Conservation (phyloP, 148 eudicot species). For the Camellia sinensis region DNA sequence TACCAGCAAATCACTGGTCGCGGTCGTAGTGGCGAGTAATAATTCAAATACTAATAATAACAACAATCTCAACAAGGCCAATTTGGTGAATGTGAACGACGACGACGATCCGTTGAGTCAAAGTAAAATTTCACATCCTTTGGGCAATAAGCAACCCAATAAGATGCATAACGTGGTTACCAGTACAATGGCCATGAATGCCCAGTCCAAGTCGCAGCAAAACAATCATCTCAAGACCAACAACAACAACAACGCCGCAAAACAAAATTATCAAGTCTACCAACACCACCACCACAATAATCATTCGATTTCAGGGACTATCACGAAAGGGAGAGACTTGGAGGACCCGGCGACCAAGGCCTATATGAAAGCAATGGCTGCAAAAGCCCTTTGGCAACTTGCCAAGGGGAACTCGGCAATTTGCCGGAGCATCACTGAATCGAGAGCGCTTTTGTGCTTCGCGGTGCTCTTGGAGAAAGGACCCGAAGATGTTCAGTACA, state of each 20-base stretch:
- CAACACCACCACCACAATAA: constrained; percentile 26
- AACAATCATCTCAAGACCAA: constrained; percentile 8
- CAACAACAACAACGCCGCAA: constrained; percentile 1
- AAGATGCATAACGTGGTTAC: constrained; percentile 54
- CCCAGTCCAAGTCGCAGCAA: constrained; percentile 15
- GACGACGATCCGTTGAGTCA: constrained; percentile 39
- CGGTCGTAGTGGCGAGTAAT: constrained; percentile 50
- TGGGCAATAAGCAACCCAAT: constrained; percentile 34
- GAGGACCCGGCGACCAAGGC: constrained; percentile 79
- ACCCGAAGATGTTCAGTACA: constrained; percentile 53
- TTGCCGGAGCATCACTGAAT: constrained; percentile 80
- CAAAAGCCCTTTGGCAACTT: constrained; percentile 75
- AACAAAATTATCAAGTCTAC: constrained; percentile 17
- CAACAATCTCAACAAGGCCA: not conserved
- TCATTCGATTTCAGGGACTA: constrained; percentile 32
- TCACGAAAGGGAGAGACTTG: constrained; percentile 44
- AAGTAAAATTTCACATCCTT: constrained; percentile 43
- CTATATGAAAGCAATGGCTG: constrained; percentile 82
- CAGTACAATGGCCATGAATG: constrained; percentile 36
- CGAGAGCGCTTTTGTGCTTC: constrained; percentile 78
- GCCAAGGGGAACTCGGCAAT: constrained; percentile 68
- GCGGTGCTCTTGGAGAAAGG: constrained; percentile 84
- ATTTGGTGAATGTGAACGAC: constrained; percentile 10
- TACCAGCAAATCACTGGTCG: constrained; percentile 42
- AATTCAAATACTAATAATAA: not conserved